Evolutionary conservation across 345 rosid species (phyloP).

Genomic region (Nephelium lappaceum): DNA sequence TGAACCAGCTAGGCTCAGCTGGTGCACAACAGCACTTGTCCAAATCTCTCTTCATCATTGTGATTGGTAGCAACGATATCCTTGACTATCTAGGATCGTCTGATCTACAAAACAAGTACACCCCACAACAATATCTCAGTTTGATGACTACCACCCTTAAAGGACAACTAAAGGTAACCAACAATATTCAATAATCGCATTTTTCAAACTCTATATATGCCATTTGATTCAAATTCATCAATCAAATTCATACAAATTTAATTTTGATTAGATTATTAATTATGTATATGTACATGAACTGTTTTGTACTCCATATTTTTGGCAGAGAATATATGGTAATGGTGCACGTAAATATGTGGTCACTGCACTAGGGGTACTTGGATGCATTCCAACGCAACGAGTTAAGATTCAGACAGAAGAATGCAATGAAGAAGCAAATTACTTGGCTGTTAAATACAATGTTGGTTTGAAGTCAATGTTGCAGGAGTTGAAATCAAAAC

Average conservation of each 20-base stretch:
- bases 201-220: no score
- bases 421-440: constrained; percentile 51
- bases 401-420: constrained; percentile 35
- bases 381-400: constrained; percentile 63
- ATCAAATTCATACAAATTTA: neutral
- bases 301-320: neutral
- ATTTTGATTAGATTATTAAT: neutral
- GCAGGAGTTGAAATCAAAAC: constrained; percentile 40
- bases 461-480: constrained; percentile 45
- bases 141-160: constrained; percentile 51
- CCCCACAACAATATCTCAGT: constrained; percentile 45
- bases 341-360: constrained; percentile 61
- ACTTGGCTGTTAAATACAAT: constrained; percentile 50
- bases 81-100: constrained; percentile 50
- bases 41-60: constrained; percentile 51
- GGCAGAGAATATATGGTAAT: constrained; percentile 19
- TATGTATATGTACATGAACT: no score
- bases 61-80: constrained; percentile 72
- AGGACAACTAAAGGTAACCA: constrained; percentile 60
- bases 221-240: neutral
- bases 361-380: constrained; percentile 50
- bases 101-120: constrained; percentile 30
- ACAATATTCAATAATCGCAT: neutral
- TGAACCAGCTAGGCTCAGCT: constrained; percentile 31
- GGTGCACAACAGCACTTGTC: constrained; percentile 41